These are phyloP conservation scores for Colletotrichum orbiculare DNA, from an alignment of 2,329 filamentous ascomycete species.

Conservation along the genomic window DNA sequence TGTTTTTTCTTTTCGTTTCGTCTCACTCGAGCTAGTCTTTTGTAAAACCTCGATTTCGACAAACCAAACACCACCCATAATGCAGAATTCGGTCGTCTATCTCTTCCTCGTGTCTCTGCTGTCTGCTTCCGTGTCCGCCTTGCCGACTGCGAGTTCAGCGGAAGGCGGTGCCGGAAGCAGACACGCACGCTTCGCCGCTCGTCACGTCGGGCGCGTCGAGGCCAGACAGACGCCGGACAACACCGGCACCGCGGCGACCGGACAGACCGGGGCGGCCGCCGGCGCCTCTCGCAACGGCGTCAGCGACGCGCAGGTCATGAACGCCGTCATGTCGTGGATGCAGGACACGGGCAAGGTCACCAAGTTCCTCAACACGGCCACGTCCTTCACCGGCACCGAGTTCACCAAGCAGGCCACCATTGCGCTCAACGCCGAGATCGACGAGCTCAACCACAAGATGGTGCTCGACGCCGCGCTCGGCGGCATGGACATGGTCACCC, in stretches of 20 bases:
- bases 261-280: slow-evolving; percentile 9
- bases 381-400: slow-evolving; percentile 37
- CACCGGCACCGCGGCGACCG: background rate
- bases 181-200: slow-evolving; percentile 2
- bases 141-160: slow-evolving; percentile 30
- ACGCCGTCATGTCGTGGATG: slow-evolving; percentile 39
- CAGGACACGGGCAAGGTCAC: slow-evolving; percentile 39
- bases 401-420: slow-evolving; percentile 39
- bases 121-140: slow-evolving; percentile 11
- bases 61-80: slow-evolving; percentile 25
- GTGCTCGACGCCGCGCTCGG: slow-evolving; percentile 37
- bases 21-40: slow-evolving; percentile 18
- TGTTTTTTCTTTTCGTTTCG: background rate
- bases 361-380: slow-evolving; percentile 39
- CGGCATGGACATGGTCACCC: slow-evolving; percentile 27
- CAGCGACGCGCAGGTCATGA: slow-evolving; percentile 37
- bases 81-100: slow-evolving; percentile 24
- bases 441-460: slow-evolving; percentile 41
- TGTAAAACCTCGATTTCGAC: slow-evolving; percentile 2
- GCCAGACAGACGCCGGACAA: slow-evolving; percentile 1
- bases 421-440: slow-evolving; percentile 39
- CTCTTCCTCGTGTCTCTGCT: slow-evolving; percentile 24
- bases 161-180: slow-evolving; percentile 4
- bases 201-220: slow-evolving; percentile 8
- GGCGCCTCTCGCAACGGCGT: slow-evolving; percentile 21